These are phyloP conservation scores for Diaporthe ilicicola DNA, from an alignment of 2,329 filamentous ascomycete genomes.

Conservation along the genomic window DNA sequence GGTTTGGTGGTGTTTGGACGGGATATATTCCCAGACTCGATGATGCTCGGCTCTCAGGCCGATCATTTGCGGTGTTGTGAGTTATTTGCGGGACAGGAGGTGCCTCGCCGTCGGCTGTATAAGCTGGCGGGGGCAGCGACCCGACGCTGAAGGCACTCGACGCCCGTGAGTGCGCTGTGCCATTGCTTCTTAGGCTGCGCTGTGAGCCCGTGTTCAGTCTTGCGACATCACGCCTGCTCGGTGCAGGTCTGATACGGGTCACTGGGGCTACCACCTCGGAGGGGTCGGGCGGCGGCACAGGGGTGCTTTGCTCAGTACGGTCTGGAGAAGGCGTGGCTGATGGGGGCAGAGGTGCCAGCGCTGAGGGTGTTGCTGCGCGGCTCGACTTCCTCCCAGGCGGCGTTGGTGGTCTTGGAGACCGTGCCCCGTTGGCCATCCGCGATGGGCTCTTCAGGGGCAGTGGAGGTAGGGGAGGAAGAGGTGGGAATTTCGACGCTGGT, in stretches of 20 bases:
- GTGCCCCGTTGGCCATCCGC: not conserved
- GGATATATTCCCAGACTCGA: not conserved
- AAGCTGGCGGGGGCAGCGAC: constrained; percentile 22
- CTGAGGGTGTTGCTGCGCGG: not conserved
- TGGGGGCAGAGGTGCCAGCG: not conserved
- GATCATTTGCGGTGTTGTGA: not conserved
- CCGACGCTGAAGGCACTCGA: constrained; percentile 19
- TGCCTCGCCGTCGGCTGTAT: constrained; percentile 14
- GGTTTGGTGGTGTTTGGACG: not conserved
- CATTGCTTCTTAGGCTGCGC: constrained; percentile 11
- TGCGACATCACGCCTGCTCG: not conserved
- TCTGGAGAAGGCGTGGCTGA: constrained; percentile 9
- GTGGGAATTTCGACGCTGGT: constrained; percentile 36
- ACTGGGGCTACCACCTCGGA: not conserved
- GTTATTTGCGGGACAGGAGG: constrained; percentile 3
- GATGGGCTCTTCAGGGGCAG: not conserved
- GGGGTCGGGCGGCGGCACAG: not conserved
- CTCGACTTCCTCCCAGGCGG: constrained; percentile 1
- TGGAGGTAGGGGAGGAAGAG: constrained; percentile 40
- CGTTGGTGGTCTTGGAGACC: not conserved
- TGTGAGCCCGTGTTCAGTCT: constrained; percentile 4
- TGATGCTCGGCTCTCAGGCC: constrained; percentile 11
- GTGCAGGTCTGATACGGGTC: not conserved
- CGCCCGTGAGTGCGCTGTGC: constrained; percentile 8
- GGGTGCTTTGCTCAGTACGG: not conserved